Base-by-base conservation (phyloP, 805 yeast species). In the Saccharomyces jurei region DNA sequence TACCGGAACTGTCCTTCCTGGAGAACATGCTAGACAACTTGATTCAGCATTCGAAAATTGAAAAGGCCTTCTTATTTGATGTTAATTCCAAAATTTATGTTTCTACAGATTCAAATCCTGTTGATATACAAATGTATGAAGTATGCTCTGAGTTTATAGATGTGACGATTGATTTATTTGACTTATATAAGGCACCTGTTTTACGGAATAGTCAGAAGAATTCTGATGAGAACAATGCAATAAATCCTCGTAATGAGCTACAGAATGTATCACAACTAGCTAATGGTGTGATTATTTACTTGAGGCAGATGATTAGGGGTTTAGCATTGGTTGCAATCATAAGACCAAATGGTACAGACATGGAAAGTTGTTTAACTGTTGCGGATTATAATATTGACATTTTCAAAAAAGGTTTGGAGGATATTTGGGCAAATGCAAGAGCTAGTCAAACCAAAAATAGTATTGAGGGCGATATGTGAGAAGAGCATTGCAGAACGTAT, bases 141-240 rank as follows among this genome's bases (percentile, higher is more conserved):
- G 96, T 92, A 1, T 94, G 98, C 70, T 95, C 97, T 0, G 98
- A 94, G 65, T 94, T 94, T 65, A 92, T 94, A 49, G 98, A 94
- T 69, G 94, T 92, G 14, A 85, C 96, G 2, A 85, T 90, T 27
- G 98, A 94, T 65, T 73, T 94, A 59, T 91, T 89, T 62, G 87
- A 86, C 51, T 68, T 87, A 48, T 86, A 87, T 60, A 79, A 80
- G 60, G 41, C 60, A 49, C 49, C 63, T 8, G 50, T 36, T 6
- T 25, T 36, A 17, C 22, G 44, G 36, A 50, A 60, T 54, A 29
- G 46, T 13, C 51, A 30, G 44, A 44, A 29, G 46, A 52, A 63
- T 6, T 28, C 50, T 41, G 53, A 51, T 6, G 22, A 36, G 9
- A 17, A 17, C 8, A 36, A 36, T 36, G 25, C 25, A 25, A 36